Percentiles rank a stretch among this genome's conserved stretches.
Conservation (phyloP, 108 stramenopile genomes). For the Cylindrotheca closterium region DNA sequence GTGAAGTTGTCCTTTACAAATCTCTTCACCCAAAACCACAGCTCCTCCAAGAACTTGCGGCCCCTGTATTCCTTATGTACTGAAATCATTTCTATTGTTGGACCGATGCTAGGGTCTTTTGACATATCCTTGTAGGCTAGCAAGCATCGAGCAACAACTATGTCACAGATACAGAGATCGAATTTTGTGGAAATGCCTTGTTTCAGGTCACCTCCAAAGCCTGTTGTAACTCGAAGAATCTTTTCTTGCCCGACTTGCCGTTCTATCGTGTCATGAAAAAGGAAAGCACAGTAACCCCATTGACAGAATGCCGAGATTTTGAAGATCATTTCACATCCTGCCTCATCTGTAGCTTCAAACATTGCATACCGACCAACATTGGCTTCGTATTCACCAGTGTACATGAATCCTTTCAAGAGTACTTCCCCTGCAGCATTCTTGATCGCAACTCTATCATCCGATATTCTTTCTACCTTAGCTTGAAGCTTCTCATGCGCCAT, state of each 20-base stretch:
- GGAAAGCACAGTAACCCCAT: neutral
- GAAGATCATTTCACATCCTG: neutral
- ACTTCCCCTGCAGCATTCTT: neutral
- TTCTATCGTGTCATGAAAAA: neutral
- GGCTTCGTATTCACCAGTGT: neutral
- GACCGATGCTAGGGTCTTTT: neutral
- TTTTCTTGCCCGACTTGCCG: neutral
- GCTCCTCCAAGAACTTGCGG: neutral
- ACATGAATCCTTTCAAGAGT: neutral
- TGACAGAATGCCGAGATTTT: neutral
- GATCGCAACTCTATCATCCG: neutral
- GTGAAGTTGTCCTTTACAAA: neutral
- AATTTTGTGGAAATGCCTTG: neutral
- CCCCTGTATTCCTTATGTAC: neutral
- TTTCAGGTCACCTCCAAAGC: neutral
- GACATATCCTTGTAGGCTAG: neutral
- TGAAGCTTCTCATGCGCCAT: neutral
- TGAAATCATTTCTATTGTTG: conserved; percentile 1
- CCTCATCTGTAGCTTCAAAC: neutral
- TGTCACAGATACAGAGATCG: neutral
- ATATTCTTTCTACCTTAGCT: neutral
- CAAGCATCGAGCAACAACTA: neutral
- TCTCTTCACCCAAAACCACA: neutral
- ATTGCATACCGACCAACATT: neutral
- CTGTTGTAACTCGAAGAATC: neutral